Base-by-base conservation (phyloP, 2,329 filamentous ascomycete genomes). In the Drechslera avenae region DNA sequence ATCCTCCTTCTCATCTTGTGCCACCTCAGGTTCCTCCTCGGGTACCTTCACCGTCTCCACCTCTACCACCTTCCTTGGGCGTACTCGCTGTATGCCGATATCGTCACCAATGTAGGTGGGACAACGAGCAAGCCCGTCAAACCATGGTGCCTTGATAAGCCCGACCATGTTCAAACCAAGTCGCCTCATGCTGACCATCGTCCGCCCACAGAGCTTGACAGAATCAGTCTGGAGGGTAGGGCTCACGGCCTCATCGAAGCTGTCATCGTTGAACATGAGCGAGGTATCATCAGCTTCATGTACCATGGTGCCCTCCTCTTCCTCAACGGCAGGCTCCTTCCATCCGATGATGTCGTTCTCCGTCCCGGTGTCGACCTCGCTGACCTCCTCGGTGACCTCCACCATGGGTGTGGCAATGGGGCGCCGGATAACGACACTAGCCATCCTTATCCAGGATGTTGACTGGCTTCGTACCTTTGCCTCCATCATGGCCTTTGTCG, bases 191-290 rank as follows among this genome's bases (percentile, higher is more conserved):
- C 23, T 18, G 32, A 37, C 14, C 16, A n/a, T 17, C 42, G 42
- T 21, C 16, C 42, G 21, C 14, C 34, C 19, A 42, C n/a, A 23
- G 21, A 23, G 21, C 14, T 33, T 34, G 28, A 44, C 13, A 23
- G n/a, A 16, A 3, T 23, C n/a, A 9, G 35, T 35, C 18, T 46
- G 45, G 7, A 39, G 35, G 23, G 45, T 14, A 4, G 34, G 37
- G 19, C 39, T 34, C 10, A 48, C 17, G 16, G 35, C 30, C 36
- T 52, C 53, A 8, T 56, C 40, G 40, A 50, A 56, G 28, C 49
- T 56, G 30, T 41, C 16, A 19, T 56, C 53, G 14, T 46, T 28
- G 41, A 52, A 46, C 23, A 56, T 17, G 36, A 52, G 23, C 13
- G 31, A 39, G 21, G 30, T 46, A 32, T 46, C 23, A n/a, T 46